Conservation (phyloP, 768 basidiomycete species). For the Suillus ampliporus region DNA sequence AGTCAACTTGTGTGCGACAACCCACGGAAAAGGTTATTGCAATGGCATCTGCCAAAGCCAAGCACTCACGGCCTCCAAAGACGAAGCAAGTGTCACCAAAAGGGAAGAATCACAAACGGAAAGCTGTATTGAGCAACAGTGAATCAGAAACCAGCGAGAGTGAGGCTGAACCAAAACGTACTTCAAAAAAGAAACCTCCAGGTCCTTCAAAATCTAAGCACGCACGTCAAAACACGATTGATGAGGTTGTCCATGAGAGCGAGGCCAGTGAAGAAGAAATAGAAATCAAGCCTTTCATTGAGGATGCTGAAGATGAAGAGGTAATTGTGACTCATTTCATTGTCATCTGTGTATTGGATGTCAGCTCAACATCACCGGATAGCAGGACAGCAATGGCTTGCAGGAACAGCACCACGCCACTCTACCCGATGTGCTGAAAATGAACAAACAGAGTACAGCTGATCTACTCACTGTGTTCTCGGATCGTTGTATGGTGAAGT, state of each 20-base stretch:
- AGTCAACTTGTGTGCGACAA: not conserved
- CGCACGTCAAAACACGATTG: not conserved
- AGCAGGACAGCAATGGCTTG: not conserved
- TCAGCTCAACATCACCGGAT: too few species aligned
- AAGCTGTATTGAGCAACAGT: not conserved
- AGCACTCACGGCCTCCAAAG: too few species aligned
- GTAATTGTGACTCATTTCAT: not conserved
- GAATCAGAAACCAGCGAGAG: not conserved
- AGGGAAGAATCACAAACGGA: too few species aligned
- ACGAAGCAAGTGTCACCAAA: too few species aligned
- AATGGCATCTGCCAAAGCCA: not conserved
- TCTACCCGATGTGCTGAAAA: not conserved
- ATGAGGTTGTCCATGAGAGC: not conserved
- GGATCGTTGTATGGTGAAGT: slow-evolving; percentile 2
- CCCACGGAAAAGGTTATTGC: not conserved
- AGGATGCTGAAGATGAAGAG: not conserved
- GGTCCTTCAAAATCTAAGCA: not conserved
- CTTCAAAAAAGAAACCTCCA: not conserved
- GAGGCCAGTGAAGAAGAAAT: not conserved
- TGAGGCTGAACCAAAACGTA: not conserved
- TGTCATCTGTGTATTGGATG: not conserved
- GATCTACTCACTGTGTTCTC: slow-evolving; percentile 13
- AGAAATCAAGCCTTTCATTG: not conserved
- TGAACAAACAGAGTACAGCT: not conserved
- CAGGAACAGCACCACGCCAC: not conserved